Percentiles rank a stretch among this genome's conserved stretches.
These are phyloP conservation scores for Penicillium atrosanguineum DNA, from an alignment of 495 filamentous ascomycete species.

Conservation along the genomic window DNA sequence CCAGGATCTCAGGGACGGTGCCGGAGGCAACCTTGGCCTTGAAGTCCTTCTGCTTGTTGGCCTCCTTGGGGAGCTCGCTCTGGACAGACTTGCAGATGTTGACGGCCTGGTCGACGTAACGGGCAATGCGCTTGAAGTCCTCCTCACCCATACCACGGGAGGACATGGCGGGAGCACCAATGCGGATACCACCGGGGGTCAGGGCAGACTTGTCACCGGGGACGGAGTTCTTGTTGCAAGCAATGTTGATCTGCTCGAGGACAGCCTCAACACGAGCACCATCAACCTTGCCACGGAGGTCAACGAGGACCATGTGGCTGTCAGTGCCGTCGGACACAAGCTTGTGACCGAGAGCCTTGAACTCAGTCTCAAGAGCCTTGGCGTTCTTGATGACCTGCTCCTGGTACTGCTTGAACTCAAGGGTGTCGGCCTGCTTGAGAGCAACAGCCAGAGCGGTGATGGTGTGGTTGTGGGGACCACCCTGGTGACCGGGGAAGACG, in stretches of 20 bases:
- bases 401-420: constrained; percentile 97
- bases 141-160: constrained; percentile 88
- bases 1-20: constrained; percentile 72
- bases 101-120: constrained; percentile 83
- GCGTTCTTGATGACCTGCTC: constrained; percentile 89
- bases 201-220: constrained; percentile 98
- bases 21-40: constrained; percentile 82
- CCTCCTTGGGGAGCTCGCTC: constrained; percentile 82
- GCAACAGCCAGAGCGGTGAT: constrained; percentile 98
- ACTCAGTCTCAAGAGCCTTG: constrained; percentile 68
- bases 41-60: constrained; percentile 99
- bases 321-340: constrained; percentile 96
- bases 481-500: constrained; percentile 99
- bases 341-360: constrained; percentile 81
- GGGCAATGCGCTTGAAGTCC: constrained; percentile 87
- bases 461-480: constrained; percentile 99
- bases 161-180: constrained; percentile 97
- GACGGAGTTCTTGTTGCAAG: constrained; percentile 98
- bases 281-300: constrained; percentile 80
- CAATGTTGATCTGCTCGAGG: constrained; percentile 96
- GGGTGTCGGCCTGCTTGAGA: constrained; percentile 87
- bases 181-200: constrained; percentile 89
- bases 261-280: constrained; percentile 96
- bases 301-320: constrained; percentile 96
- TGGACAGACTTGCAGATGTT: constrained; percentile 84